Percentiles rank a stretch among this genome's conserved stretches.
Conservation (phyloP, 352 stramenopile species). For the Plasmopara halstedii region DNA sequence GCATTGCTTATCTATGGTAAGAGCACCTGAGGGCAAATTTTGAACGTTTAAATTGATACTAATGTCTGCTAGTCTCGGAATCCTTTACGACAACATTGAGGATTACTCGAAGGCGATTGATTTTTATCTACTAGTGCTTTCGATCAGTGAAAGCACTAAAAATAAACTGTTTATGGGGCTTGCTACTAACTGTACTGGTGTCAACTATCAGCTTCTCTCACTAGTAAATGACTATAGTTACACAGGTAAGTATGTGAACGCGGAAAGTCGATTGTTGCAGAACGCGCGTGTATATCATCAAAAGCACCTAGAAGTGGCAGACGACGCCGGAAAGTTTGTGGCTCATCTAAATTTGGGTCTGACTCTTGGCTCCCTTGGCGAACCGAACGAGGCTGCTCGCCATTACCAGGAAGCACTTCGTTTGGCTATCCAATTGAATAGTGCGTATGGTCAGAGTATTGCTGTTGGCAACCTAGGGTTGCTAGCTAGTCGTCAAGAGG, state of each 20-base stretch:
- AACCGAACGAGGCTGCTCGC: slow-evolving; percentile 60
- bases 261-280: slow-evolving; percentile 35
- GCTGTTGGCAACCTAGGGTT: slow-evolving; percentile 84
- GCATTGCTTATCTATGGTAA: slow-evolving; percentile 74
- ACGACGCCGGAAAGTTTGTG: slow-evolving; percentile 85
- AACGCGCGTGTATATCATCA: slow-evolving; percentile 56
- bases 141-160: slow-evolving; percentile 74
- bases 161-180: slow-evolving; percentile 70
- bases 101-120: slow-evolving; percentile 80
- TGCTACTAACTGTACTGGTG: slow-evolving; percentile 83
- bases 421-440: slow-evolving; percentile 79
- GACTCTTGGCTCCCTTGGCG: slow-evolving; percentile 55
- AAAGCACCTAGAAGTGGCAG: slow-evolving; percentile 68
- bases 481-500: slow-evolving; percentile 75
- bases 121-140: slow-evolving; percentile 80
- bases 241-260: slow-evolving; percentile 62
- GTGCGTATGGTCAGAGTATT: slow-evolving; percentile 76
- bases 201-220: slow-evolving; percentile 79
- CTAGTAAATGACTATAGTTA: slow-evolving; percentile 55
- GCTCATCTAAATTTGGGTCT: slow-evolving; percentile 82
- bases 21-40: background rate
- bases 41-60: background rate
- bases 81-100: slow-evolving; percentile 84
- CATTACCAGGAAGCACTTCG: slow-evolving; percentile 85
- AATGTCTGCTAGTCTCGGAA: slow-evolving; percentile 43